phyloP scores from a whole-genome alignment of 2,329 filamentous ascomycete genomes.

The Diaporthe sp. region DNA sequence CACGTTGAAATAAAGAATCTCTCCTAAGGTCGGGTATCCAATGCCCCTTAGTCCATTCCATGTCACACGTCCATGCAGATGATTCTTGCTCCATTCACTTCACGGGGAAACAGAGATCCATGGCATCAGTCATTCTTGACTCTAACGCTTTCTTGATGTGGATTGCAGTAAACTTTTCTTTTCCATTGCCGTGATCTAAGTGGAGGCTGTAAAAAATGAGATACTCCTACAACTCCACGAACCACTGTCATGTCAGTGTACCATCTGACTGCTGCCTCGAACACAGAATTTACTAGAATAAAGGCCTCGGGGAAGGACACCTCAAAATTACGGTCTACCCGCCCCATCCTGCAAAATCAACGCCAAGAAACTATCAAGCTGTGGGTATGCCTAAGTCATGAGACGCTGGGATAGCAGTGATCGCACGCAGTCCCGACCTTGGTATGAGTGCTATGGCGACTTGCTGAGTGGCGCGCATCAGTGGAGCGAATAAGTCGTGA shows the following conservation, averaged over 20 bases:
- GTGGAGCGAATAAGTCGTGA: conserved; percentile 16
- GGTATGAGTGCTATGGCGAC: neutral
- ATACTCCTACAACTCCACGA: conserved; percentile 41
- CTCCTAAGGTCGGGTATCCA: neutral
- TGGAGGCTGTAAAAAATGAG: conserved; percentile 29
- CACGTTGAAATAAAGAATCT: neutral
- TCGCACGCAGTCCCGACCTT: neutral
- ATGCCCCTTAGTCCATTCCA: neutral
- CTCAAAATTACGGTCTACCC: conserved; percentile 19
- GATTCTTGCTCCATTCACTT: neutral
- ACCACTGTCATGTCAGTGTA: conserved; percentile 32
- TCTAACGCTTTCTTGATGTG: neutral
- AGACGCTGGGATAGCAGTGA: conserved; percentile 3
- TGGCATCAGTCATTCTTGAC: neutral
- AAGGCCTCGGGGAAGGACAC: conserved; percentile 15
- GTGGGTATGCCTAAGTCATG: conserved; percentile 8
- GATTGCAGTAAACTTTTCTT: conserved; percentile 36
- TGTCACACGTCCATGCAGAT: neutral
- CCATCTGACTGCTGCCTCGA: conserved; percentile 36
- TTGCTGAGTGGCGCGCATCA: neutral
- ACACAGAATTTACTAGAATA: conserved; percentile 26
- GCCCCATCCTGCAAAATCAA: conserved; percentile 22
- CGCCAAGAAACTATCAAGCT: conserved; percentile 25
- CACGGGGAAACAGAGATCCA: neutral
- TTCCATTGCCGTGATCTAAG: conserved; percentile 40